These are phyloP conservation scores for Cladosporium velox DNA, from an alignment of 2,329 filamentous ascomycete species.

Conservation along the genomic window DNA sequence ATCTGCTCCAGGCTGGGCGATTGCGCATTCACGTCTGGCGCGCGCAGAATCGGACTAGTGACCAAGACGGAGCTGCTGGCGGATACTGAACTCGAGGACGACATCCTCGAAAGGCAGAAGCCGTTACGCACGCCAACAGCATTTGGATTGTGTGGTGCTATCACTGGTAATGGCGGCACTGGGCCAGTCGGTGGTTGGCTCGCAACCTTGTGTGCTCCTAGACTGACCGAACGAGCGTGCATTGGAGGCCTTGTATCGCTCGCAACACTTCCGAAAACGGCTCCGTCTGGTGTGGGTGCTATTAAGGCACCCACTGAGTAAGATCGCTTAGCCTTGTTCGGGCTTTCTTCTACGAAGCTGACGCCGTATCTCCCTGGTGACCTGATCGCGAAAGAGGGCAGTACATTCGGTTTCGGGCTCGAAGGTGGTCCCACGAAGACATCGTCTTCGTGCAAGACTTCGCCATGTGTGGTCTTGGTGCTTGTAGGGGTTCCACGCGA, in stretches of 20 bases:
- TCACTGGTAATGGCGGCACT: conserved; percentile 46
- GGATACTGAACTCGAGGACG: conserved; percentile 44
- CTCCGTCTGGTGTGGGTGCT: conserved; percentile 24
- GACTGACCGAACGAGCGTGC: conserved; percentile 38
- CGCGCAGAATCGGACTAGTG: conserved; percentile 39
- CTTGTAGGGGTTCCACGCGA: conserved; percentile 22
- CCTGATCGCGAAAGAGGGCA: conserved; percentile 34
- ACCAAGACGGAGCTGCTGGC: conserved; percentile 45
- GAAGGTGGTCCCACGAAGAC: conserved; percentile 25
- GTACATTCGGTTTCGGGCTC: conserved; percentile 30
- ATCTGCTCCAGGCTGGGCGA: conserved; percentile 34
- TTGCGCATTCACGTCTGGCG: conserved; percentile 24
- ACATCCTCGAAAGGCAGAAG: conserved; percentile 40
- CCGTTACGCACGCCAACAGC: conserved; percentile 22
- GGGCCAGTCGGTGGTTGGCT: conserved; percentile 38
- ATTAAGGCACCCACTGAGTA: conserved; percentile 32
- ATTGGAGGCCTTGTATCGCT: conserved; percentile 24
- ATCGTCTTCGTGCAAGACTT: conserved; percentile 20
- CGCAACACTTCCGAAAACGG: conserved; percentile 22
- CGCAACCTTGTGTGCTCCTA: conserved; percentile 33
- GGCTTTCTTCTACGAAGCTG: conserved; percentile 26
- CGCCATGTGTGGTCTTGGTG: background rate
- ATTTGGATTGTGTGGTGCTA: conserved; percentile 23
- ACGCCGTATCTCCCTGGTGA: conserved; percentile 29
- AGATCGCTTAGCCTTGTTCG: conserved; percentile 28